These are phyloP conservation scores for Multifurca ochricompacta DNA, from an alignment of 768 basidiomycete genomes.

Conservation along the genomic window DNA sequence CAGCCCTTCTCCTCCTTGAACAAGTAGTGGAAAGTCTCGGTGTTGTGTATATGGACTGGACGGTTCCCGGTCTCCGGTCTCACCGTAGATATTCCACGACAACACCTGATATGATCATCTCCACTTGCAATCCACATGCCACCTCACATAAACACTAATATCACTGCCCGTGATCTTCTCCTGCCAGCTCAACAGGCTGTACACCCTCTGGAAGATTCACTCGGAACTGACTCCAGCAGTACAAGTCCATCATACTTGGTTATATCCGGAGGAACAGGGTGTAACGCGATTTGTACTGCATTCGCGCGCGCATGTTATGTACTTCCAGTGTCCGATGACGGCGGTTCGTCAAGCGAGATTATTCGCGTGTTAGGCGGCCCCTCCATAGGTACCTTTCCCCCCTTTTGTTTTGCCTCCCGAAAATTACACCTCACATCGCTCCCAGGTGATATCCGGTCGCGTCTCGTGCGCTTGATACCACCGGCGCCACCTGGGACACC, in stretches of 20 bases:
- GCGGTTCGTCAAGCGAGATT: slow-evolving; percentile 92
- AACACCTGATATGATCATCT: too few species aligned
- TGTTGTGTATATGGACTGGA: too few species aligned
- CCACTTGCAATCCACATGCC: background rate
- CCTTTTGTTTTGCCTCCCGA: background rate
- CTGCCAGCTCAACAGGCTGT: background rate
- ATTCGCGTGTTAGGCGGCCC: slow-evolving; percentile 85
- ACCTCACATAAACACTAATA: background rate
- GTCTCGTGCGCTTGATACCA: slow-evolving; percentile 84
- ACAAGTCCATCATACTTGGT: slow-evolving; percentile 55
- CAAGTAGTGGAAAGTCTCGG: too few species aligned
- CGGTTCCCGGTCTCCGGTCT: too few species aligned
- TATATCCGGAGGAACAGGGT: slow-evolving; percentile 91
- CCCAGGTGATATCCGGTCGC: slow-evolving; percentile 79
- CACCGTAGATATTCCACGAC: too few species aligned
- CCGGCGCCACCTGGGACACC: slow-evolving; percentile 48
- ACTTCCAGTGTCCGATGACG: slow-evolving; percentile 91
- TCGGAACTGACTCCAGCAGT: background rate
- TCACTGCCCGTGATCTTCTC: background rate
- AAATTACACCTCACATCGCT: background rate
- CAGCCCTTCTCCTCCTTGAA: too few species aligned
- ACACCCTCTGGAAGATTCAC: slow-evolving; percentile 4
- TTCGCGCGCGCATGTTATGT: slow-evolving; percentile 76
- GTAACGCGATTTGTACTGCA: slow-evolving; percentile 83
- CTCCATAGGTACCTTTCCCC: slow-evolving; percentile 53